These are phyloP conservation scores for Aspergillus sp. DNA, from an alignment of 2,329 filamentous ascomycete genomes.

Conservation along the genomic window DNA sequence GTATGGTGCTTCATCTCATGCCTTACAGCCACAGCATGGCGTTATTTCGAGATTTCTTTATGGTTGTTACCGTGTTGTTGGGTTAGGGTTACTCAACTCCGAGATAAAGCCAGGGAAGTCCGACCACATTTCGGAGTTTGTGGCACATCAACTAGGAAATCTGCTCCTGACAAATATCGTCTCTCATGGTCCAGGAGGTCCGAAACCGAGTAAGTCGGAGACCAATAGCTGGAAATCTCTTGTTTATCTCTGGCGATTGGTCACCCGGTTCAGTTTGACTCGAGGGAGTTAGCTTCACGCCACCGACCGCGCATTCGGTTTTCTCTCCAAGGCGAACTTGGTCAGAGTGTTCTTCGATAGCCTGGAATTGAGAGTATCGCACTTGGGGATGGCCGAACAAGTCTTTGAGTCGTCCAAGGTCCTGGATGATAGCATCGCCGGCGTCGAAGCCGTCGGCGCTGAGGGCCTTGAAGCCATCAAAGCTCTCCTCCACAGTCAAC, in stretches of 20 bases:
- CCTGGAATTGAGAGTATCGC: not conserved
- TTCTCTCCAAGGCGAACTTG: not conserved
- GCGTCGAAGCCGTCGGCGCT: not conserved
- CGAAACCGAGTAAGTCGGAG: not conserved
- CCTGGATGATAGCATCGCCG: not conserved
- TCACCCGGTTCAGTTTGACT: not conserved
- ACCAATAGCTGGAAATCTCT: not conserved
- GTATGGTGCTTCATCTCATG: constrained; percentile 6
- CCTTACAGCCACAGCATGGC: not conserved
- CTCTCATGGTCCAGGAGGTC: not conserved
- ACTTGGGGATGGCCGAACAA: not conserved
- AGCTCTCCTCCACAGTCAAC: constrained; percentile 1
- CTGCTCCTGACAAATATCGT: not conserved
- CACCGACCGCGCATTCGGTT: not conserved
- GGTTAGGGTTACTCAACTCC: not conserved
- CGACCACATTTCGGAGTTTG: not conserved
- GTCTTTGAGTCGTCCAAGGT: not conserved
- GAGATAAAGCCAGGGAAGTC: not conserved
- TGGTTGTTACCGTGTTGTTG: not conserved
- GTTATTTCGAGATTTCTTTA: not conserved
- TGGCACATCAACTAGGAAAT: not conserved
- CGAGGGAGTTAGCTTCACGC: not conserved
- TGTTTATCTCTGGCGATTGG: constrained; percentile 8
- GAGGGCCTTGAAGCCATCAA: constrained; percentile 9
- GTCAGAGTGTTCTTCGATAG: not conserved